Percentiles rank a stretch among this genome's conserved stretches.
These are phyloP conservation scores for Pyracantha coccinea DNA, from an alignment of 331 rosid species.

Conservation along the genomic window DNA sequence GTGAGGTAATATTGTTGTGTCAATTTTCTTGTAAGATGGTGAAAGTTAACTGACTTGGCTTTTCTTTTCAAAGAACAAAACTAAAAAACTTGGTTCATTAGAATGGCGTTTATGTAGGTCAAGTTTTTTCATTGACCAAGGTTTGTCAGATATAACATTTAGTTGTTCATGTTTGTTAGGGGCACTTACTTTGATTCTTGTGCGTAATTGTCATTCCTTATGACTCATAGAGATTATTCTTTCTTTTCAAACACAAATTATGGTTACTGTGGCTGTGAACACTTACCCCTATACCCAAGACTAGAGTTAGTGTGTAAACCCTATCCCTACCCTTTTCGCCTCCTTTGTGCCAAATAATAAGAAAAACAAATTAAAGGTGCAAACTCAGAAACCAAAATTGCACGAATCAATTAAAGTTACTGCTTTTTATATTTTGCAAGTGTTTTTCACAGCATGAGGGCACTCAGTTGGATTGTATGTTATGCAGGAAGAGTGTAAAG, in stretches of 20 bases:
- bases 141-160: neutral
- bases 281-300: neutral
- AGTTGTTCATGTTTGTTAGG: neutral
- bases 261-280: neutral
- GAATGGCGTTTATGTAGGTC: neutral
- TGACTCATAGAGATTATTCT: neutral
- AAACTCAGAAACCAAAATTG: neutral
- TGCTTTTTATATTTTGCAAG: too few relatives aligned
- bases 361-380: neutral
- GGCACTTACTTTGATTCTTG: neutral
- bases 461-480: neutral
- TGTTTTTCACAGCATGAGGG: too few relatives aligned
- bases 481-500: constrained; percentile 37
- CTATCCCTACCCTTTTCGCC: too few relatives aligned
- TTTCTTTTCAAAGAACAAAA: neutral
- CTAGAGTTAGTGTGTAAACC: neutral
- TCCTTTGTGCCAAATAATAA: too few relatives aligned
- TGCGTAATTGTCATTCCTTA: neutral
- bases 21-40: neutral
- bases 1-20: constrained; percentile 42
- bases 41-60: neutral
- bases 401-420: neutral
- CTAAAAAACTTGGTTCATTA: neutral
- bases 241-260: neutral
- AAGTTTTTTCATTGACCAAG: neutral